Base-by-base conservation (phyloP, 228 moss, liverwort and hornwort species). In the Sphagnum fallax region DNA sequence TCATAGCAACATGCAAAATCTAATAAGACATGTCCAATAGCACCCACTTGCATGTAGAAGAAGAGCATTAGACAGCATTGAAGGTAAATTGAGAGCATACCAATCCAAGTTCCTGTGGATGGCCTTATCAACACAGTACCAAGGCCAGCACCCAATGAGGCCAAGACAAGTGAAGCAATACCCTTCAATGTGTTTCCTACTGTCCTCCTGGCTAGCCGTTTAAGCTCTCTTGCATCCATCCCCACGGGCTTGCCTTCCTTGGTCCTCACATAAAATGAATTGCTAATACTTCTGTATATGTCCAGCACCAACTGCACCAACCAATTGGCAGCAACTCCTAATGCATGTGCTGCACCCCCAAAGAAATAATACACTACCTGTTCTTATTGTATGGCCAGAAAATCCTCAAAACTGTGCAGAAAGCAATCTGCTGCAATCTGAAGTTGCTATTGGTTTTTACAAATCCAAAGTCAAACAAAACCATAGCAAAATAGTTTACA, bases 91-190 rank as follows among this genome's bases (percentile, higher is more conserved):
- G 2, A 70, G 50, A 67, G 53, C 70, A 68, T 87, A 97, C 97
- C 94, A 16, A 98, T 89, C 98, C 98, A 98, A 67, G 98, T 98
- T 83, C 98, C 98, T 5, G 87, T 87, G 49, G 93, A 92, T 9
- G 98, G 92, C 69, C 90, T 90, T 74, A 98, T 88, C 18, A 98
- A 70, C 52, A 98, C 75, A 4, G 94, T 98, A 67, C 98, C 94
- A 68, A 90, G 79, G 66, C 94, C 94, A 69, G 98, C 98, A 77
- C 94, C 98, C 66, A 92, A 71, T 49, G 94, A 90, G 62, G 93
- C 94, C 65, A 93, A 74, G 63, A 86, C 10, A 53, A 98, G 98
- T 61, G 98, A 98, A 52, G 94, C 93, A 53, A 85, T 80, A 64
- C 88, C 89, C 77, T 93, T 94, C 9, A 98, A 81, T 49, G 85